Conservation (phyloP, 2,329 filamentous ascomycete species). For the Pseudogymnoascus sp. region DNA sequence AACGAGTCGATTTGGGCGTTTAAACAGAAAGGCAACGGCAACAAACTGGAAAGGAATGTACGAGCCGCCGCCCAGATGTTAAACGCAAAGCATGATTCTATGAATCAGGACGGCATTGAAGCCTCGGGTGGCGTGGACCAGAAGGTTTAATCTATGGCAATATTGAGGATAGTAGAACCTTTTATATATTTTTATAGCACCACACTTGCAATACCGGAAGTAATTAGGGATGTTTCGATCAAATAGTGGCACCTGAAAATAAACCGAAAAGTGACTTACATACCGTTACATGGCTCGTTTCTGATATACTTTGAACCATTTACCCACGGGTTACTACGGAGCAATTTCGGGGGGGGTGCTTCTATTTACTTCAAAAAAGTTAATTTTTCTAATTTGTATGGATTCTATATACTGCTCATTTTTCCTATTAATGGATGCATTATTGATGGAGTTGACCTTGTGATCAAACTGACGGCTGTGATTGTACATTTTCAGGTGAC, state of each 20-base stretch:
- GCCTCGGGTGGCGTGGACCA: not conserved
- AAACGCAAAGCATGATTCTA: not conserved
- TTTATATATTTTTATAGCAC: not conserved
- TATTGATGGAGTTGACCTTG: not conserved
- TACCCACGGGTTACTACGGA: not conserved
- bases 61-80: not conserved
- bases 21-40: not conserved
- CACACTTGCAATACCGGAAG: not conserved
- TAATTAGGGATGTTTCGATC: not conserved
- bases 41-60: constrained; percentile 2
- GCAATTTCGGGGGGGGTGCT: not conserved
- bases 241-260: not conserved
- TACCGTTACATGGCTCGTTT: not conserved
- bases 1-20: constrained; percentile 26
- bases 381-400: not conserved
- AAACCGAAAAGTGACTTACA: not conserved
- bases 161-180: not conserved
- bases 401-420: not conserved
- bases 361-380: not conserved
- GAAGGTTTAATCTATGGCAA: not conserved
- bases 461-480: not conserved
- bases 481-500: not conserved
- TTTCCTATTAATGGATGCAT: not conserved
- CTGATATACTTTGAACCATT: not conserved
- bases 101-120: not conserved